Evolutionary conservation across 176 grass and related monocot species (phyloP).

Genomic region (Bolboschoenus planiculmis): DNA sequence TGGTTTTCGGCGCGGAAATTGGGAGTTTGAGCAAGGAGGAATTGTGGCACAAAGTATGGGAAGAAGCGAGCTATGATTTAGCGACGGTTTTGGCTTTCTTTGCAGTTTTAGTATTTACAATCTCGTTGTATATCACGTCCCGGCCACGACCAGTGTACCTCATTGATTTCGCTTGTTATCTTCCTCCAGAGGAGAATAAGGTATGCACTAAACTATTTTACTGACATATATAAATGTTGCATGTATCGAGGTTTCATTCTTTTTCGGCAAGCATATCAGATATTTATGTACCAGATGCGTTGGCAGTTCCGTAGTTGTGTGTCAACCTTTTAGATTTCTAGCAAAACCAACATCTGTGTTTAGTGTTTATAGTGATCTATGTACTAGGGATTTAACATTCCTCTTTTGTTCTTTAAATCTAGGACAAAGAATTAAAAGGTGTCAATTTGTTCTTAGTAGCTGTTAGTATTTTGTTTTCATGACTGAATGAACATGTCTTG

Average conservation of each 20-base stretch:
- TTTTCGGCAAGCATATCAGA: constrained; percentile 2
- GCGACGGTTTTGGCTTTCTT: constrained; percentile 89
- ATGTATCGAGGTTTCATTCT: background rate
- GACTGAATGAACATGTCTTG: background rate
- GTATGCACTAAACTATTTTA: constrained; percentile 21
- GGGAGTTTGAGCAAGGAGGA: constrained; percentile 88
- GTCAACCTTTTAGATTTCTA: background rate
- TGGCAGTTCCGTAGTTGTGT: background rate
- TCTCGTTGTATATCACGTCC: constrained; percentile 89
- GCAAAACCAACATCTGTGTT: background rate
- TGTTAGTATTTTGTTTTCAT: background rate
- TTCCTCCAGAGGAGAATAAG: constrained; percentile 85
- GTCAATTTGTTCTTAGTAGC: background rate
- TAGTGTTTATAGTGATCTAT: background rate
- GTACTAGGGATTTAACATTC: background rate
- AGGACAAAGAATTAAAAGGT: background rate
- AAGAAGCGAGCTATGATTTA: constrained; percentile 89
- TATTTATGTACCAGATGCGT: background rate
- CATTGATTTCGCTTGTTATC: constrained; percentile 93
- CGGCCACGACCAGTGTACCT: constrained; percentile 83
- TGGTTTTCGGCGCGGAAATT: constrained; percentile 82
- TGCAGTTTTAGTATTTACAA: constrained; percentile 78
- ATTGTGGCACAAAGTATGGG: constrained; percentile 79
- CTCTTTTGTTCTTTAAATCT: background rate
- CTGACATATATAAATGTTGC: background rate